Evolutionary conservation across 176 grass and related monocot species (phyloP).

Genomic region (Leersia perrieri): DNA sequence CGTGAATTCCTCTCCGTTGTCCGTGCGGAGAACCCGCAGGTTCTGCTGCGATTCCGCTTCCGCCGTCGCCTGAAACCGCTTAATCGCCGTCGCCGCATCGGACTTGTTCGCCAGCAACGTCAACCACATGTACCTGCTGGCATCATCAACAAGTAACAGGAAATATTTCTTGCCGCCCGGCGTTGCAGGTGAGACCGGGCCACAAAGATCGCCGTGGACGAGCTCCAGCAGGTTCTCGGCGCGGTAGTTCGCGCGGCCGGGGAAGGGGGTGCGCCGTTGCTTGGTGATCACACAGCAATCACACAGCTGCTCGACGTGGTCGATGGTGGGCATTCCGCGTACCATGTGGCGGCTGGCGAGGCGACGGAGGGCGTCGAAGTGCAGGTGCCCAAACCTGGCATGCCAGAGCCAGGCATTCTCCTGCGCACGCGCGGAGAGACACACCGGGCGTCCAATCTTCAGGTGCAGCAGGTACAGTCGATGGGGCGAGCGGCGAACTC

Average conservation of each 20-base stretch:
- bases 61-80: no score
- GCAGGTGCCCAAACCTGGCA: no score
- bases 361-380: not conserved
- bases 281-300: not conserved
- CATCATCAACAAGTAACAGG: not conserved
- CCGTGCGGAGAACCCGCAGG: no score
- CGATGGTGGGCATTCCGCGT: not conserved
- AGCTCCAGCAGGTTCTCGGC: no score
- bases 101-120: no score
- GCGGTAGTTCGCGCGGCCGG: not conserved
- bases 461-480: not conserved
- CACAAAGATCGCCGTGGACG: not conserved
- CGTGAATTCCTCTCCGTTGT: no score
- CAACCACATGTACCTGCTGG: no score
- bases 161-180: not conserved
- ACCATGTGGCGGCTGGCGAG: not conserved
- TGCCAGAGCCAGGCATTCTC: not conserved
- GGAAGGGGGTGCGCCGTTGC: not conserved
- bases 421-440: not conserved
- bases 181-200: not conserved
- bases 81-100: no score
- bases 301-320: not conserved
- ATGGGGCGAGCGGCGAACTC: no score
- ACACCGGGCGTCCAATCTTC: not conserved
- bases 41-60: no score